Evolutionary conservation across 1,284 basidiomycete genomes (phyloP), one percentile per base, ranked within the genome.

Genomic region (Moesziomyces aphidis): DNA sequence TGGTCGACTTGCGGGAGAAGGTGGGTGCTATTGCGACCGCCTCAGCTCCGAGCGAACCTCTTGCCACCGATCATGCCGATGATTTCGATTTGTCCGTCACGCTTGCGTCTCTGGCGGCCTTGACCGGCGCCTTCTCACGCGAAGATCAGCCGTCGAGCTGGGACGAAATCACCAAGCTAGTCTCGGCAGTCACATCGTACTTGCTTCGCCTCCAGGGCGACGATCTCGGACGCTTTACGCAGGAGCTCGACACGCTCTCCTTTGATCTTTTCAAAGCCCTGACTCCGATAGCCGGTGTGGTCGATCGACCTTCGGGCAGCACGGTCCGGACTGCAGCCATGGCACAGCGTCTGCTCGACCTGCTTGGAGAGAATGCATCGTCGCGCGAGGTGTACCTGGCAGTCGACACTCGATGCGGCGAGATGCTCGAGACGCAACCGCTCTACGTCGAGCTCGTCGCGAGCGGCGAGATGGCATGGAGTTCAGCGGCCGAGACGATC

Each of bases 371-470:
- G 39, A 26, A 56, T 21, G 73, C 67, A 2, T 78, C 76, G 7
- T 73, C 78, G 17, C 70, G 79, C 7, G 79, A 81, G 34, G 46
- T 81, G n/a, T 78, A 75, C 64, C 62, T 81, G 70, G 79, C 78
- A 6, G 44, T 72, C 19, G 73, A 79, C 54, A 71, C 78, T 63
- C 71, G 78, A 4, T 62, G 76, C 31, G 71, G 72, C 34, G 63
- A 68, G 28, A 46, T 79, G 55, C 54, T 77, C 21, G 57, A 64
- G 21, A 31, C 45, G 21, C 43, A 47, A 15, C 22, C 49, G 13
- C 43, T 21, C 17, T 49, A 47, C 21, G 34, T 54, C 42, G 56
- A 54, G 50, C 42, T 42, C 22, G 22, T 31, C 13, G 58, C 44
- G 48, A 63, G 17, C 22, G 50, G 24, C n/a, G 51, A 45, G 24